These are phyloP conservation scores for Colletotrichum euphorbiae DNA, from an alignment of 2,329 filamentous ascomycete genomes.

Conservation along the genomic window DNA sequence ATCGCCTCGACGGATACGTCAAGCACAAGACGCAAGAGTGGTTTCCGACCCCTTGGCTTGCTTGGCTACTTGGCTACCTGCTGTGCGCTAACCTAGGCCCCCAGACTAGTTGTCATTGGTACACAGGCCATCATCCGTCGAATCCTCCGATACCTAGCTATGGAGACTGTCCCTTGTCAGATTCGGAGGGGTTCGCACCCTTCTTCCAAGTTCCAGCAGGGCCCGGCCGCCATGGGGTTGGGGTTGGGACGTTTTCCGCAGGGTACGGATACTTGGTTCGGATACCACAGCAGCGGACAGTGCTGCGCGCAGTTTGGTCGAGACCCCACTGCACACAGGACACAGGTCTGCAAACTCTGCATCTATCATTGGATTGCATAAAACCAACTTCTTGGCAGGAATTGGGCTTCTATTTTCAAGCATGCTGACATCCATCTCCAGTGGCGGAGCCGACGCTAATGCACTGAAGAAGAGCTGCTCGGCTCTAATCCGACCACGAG, in stretches of 20 bases:
- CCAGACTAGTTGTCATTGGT: constrained; percentile 1
- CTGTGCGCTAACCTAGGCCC: neutral
- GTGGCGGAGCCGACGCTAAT: constrained; percentile 3
- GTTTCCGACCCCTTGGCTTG: constrained; percentile 24
- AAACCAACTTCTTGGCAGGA: neutral
- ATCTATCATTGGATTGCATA: constrained; percentile 16
- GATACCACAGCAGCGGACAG: neutral
- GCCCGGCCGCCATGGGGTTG: constrained; percentile 28
- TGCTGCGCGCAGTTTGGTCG: neutral
- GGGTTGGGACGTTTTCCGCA: constrained; percentile 33
- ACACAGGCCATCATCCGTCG: constrained; percentile 25
- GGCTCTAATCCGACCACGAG: neutral
- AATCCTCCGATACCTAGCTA: constrained; percentile 27
- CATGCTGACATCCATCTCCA: constrained; percentile 7
- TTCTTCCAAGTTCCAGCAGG: constrained; percentile 21
- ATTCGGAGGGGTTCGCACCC: constrained; percentile 17
- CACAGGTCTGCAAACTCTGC: neutral
- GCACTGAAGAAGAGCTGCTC: neutral
- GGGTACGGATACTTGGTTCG: constrained; percentile 20
- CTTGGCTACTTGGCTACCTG: constrained; percentile 7
- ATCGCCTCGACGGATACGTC: constrained; percentile 9
- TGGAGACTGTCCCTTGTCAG: constrained; percentile 24
- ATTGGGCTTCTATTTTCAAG: neutral
- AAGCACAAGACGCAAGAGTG: constrained; percentile 9
- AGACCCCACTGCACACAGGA: neutral